Percentiles rank a stretch among this genome's conserved stretches.
Evolutionary conservation across 2,329 filamentous ascomycete genomes (phyloP).

Genomic region (Cladobotryum protrusum): DNA sequence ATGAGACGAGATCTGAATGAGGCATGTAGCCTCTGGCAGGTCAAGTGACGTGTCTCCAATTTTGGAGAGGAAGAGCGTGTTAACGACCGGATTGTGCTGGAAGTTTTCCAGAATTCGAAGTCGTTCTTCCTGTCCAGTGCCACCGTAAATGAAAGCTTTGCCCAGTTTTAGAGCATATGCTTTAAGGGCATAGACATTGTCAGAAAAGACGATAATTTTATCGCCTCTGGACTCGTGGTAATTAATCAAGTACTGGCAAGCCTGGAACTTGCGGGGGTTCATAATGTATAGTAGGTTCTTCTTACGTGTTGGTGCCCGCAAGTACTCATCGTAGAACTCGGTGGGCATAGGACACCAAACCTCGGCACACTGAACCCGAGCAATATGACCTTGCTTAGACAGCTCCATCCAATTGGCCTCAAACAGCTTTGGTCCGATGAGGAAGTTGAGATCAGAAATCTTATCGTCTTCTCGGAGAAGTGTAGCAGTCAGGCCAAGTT

Average conservation of each 20-base stretch:
- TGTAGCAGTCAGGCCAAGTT: constrained; percentile 89
- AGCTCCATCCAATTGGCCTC: constrained; percentile 99
- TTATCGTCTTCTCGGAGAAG: constrained; percentile 96
- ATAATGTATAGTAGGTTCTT: constrained; percentile 72
- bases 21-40: constrained; percentile 88
- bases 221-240: constrained; percentile 93
- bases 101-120: constrained; percentile 88
- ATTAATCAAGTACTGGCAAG: constrained; percentile 95
- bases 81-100: constrained; percentile 82
- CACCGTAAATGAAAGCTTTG: constrained; percentile 88
- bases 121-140: constrained; percentile 78
- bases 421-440: constrained; percentile 95
- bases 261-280: constrained; percentile 96
- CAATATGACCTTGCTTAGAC: constrained; percentile 93
- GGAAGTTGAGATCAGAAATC: constrained; percentile 92
- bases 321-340: constrained; percentile 94
- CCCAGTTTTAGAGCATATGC: constrained; percentile 76
- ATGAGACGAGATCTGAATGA: constrained; percentile 96
- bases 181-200: constrained; percentile 90
- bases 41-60: constrained; percentile 98
- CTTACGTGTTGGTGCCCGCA: constrained; percentile 55
- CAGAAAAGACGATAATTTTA: constrained; percentile 97
- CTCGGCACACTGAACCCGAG: constrained; percentile 93
- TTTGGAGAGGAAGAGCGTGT: constrained; percentile 93
- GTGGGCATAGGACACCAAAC: constrained; percentile 99